Conservation (phyloP, 2,329 filamentous ascomycete species). For the Didymella lethalis region DNA sequence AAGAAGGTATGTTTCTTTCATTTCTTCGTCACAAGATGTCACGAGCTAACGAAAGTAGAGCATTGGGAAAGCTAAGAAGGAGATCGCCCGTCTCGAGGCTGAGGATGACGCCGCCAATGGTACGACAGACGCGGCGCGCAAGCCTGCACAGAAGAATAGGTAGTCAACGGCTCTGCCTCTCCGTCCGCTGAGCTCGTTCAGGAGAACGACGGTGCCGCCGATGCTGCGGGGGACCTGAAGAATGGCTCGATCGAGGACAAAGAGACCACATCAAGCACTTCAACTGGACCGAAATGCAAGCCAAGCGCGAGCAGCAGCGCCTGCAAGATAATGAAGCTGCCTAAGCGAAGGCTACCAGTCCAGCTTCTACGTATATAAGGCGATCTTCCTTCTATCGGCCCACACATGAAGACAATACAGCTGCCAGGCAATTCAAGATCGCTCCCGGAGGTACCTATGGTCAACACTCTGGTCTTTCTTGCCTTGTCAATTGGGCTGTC, state of each 20-base stretch:
- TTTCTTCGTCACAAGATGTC: not conserved
- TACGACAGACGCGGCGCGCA: conserved; percentile 64
- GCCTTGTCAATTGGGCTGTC: too few species aligned
- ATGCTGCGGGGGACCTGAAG: conserved; percentile 67
- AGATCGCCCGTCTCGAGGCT: conserved; percentile 82
- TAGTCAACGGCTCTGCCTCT: conserved; percentile 60
- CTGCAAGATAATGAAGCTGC: not conserved
- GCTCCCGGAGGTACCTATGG: too few species aligned
- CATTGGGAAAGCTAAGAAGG: conserved; percentile 93
- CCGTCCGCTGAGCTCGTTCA: conserved; percentile 64
- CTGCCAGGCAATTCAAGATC: too few species aligned
- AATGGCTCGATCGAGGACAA: conserved; percentile 9
- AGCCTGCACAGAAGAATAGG: conserved; percentile 61
- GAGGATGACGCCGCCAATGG: conserved; percentile 69
- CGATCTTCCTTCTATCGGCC: too few species aligned
- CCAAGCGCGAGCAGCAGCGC: conserved; percentile 1
- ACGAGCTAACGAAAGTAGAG: conserved; percentile 67
- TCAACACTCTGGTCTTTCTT: too few species aligned
- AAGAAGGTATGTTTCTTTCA: conserved; percentile 72
- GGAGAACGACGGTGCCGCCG: conserved; percentile 66
- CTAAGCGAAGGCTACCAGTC: not conserved
- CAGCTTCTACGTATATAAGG: too few species aligned
- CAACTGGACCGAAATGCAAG: not conserved
- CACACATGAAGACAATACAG: too few species aligned
- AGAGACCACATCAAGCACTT: not conserved